Base-by-base conservation (phyloP, 768 basidiomycete genomes). In the Agaricus blazei region DNA sequence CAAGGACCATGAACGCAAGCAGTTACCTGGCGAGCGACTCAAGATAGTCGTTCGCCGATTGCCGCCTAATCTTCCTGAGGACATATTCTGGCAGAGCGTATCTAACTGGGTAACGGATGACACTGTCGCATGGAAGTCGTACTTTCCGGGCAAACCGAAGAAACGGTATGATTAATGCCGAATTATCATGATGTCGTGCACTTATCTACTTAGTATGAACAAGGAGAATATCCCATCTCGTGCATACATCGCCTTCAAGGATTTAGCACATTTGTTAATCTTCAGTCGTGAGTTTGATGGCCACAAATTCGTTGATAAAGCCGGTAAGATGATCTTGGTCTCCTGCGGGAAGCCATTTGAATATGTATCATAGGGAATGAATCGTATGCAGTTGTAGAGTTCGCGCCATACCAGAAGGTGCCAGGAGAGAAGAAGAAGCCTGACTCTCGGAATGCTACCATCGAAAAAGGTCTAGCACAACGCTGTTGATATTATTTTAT, bases 21-120 rank as follows among this genome's bases (percentile, higher is more conserved):
- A 59, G 1, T 70, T 69, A 12, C 68, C 71, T 19, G 69, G 70
- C 4, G 87, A 88, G 58, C 82, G 88, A 4, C 72, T 93, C 63
- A 98, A 99, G 77, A 85, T 85, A 29, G 80, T 97, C 60, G 86
- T 98, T 15, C 84, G 96, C 42, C 75, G 92, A 38, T 76, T 98
- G 4, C 96, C 96, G 0, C 89, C 95, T 11, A 93, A 94, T 63
- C 76, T 99, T 2, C 96, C 96, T 3, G 93, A 94, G 62, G 84
- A 84, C 2, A 72, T 97, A 51, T 98, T 99, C 71, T 99, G 96
- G 96, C 83, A 88, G 63, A 92, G 90, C 58, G 92, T 94, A 3
- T 76, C 84, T 51, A 66, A 76, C 1, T 98, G 95, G 94, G 87
- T 94, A 14, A 77, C 82, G 1, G 85, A 89, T 15, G 85, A 92